These are phyloP conservation scores for Gnomoniopsis sp. DNA, from an alignment of 2,329 filamentous ascomycete genomes.

Conservation along the genomic window DNA sequence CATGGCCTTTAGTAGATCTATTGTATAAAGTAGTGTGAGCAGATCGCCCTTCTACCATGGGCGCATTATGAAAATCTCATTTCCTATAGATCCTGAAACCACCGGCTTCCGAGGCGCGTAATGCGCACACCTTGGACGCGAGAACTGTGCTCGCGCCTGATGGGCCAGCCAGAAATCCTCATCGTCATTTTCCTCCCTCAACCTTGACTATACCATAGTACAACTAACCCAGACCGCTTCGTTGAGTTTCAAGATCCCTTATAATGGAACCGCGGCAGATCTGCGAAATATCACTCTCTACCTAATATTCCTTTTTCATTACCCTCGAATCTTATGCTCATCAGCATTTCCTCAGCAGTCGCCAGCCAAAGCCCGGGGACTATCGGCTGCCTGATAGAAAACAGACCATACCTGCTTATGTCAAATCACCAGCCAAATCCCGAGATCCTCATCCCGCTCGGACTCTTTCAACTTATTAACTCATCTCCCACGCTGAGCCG, in stretches of 20 bases:
- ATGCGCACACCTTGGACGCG: neutral
- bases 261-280: neutral
- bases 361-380: neutral
- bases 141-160: neutral
- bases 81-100: slow-evolving; percentile 15
- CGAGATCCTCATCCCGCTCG: too few species aligned
- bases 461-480: too few species aligned
- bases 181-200: neutral
- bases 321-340: neutral
- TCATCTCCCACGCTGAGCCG: too few species aligned
- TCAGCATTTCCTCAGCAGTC: neutral
- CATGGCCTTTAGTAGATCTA: neutral
- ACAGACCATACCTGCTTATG: too few species aligned
- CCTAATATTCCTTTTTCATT: neutral
- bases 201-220: neutral
- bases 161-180: neutral
- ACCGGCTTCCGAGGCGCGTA: slow-evolving; percentile 2
- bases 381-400: too few species aligned
- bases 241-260: slow-evolving; percentile 6
- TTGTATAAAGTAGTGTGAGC: neutral
- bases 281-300: neutral
- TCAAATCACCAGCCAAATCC: too few species aligned
- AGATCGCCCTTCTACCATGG: neutral
- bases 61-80: slow-evolving; percentile 1
- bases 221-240: neutral